These are phyloP conservation scores for Butyriboletus appendiculatus DNA, from an alignment of 1,284 basidiomycete species.

Conservation along the genomic window DNA sequence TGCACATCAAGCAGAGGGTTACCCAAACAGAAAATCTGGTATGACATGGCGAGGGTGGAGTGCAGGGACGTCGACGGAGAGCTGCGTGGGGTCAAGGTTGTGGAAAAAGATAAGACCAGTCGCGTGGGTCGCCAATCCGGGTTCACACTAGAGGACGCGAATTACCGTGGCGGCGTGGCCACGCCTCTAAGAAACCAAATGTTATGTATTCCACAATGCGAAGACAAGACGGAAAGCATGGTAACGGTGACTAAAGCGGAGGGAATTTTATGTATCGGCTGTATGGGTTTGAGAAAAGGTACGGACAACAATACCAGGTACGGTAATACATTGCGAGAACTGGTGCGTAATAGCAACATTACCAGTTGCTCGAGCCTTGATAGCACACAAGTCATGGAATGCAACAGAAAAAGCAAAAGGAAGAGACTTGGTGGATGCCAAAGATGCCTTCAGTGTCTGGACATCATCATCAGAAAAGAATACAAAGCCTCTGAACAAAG, in stretches of 20 bases:
- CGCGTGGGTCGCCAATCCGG: neutral
- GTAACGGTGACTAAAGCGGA: neutral
- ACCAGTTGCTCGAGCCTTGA: slow-evolving; percentile 47
- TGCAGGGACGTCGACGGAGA: slow-evolving; percentile 13
- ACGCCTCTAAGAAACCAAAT: neutral
- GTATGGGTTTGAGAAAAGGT: slow-evolving; percentile 19
- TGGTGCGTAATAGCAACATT: slow-evolving; percentile 20
- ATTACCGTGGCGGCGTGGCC: neutral
- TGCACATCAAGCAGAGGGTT: slow-evolving; percentile 93
- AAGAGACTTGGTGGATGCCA: slow-evolving; percentile 36
- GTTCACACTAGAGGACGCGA: neutral
- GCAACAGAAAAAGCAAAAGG: slow-evolving; percentile 49
- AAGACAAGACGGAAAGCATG: neutral
- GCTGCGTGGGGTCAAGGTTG: slow-evolving; percentile 3
- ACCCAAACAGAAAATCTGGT: slow-evolving; percentile 77
- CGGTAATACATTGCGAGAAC: slow-evolving; percentile 28
- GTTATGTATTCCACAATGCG: neutral
- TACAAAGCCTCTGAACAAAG: slow-evolving; percentile 17
- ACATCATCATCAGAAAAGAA: slow-evolving; percentile 36
- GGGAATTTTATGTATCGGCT: slow-evolving; percentile 5
- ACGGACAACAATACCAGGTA: slow-evolving; percentile 23
- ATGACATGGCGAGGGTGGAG: slow-evolving; percentile 29
- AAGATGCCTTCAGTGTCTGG: slow-evolving; percentile 50
- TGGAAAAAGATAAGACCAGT: slow-evolving; percentile 3
- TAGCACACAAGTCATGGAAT: slow-evolving; percentile 45